A percentile compares a stretch with the other conserved stretches of the same genome.
Conservation (phyloP, 2,329 filamentous ascomycete species). For the Aspergillus bombycis region DNA sequence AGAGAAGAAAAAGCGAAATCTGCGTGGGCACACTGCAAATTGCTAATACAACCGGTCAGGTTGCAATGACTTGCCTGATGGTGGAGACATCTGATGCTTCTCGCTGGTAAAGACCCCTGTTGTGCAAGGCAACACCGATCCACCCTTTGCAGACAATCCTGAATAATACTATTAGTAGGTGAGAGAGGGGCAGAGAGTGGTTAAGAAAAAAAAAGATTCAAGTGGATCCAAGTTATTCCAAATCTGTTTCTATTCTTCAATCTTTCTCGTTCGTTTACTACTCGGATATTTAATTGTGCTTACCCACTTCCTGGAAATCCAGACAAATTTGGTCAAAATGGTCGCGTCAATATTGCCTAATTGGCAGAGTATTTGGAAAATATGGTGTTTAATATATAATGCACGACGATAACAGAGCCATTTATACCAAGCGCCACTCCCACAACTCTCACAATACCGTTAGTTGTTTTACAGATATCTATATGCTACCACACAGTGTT, state of each 20-base stretch:
- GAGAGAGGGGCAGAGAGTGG: neutral
- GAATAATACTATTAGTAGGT: neutral
- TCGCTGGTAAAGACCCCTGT: neutral
- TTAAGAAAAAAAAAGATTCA: neutral
- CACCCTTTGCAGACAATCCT: neutral
- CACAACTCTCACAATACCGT: neutral
- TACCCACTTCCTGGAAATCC: neutral
- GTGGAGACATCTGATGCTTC: constrained; percentile 2
- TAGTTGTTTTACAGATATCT: neutral
- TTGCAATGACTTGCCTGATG: constrained; percentile 6
- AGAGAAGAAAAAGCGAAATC: neutral
- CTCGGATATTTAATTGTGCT: neutral
- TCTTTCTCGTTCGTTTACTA: neutral
- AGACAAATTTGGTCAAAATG: neutral
- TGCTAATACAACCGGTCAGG: constrained; percentile 1
- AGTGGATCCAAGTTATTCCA: neutral
- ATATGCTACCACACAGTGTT: neutral
- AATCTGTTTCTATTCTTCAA: neutral
- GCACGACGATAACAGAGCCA: neutral
- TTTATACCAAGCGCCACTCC: neutral
- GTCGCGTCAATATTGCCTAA: neutral
- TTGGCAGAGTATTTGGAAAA: neutral
- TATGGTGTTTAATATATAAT: neutral
- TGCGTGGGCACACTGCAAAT: neutral
- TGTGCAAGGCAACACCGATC: neutral